Percentiles rank a stretch among this genome's conserved stretches.
Evolutionary conservation across 345 rosid species (phyloP).

Genomic region (Salix dunnii): DNA sequence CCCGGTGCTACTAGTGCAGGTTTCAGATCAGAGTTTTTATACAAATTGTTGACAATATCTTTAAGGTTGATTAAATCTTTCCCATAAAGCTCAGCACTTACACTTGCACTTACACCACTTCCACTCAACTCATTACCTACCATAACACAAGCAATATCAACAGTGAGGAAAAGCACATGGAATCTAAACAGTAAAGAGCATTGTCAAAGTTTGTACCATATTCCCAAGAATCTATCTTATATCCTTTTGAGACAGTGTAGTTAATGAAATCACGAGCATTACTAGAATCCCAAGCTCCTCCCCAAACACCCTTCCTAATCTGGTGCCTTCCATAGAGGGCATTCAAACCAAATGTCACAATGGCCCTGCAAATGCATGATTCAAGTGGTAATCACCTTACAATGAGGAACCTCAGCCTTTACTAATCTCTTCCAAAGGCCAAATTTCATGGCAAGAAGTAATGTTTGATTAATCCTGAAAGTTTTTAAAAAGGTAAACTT

Average conservation of each 20-base stretch:
- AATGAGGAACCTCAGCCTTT: neutral
- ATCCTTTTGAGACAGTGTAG: slow-evolving; percentile 73
- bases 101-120: slow-evolving; percentile 75
- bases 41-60: slow-evolving; percentile 50
- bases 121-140: slow-evolving; percentile 93
- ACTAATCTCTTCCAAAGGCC: neutral
- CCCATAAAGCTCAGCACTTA: slow-evolving; percentile 67
- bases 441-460: neutral
- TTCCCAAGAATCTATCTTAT: slow-evolving; percentile 91
- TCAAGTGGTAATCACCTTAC: slow-evolving; percentile 5
- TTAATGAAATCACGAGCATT: slow-evolving; percentile 72
- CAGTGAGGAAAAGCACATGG: slow-evolving; percentile 9
- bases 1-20: slow-evolving; percentile 86
- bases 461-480: neutral
- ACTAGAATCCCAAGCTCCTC: slow-evolving; percentile 75
- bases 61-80: slow-evolving; percentile 67
- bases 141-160: slow-evolving; percentile 12
- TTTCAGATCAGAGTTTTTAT: slow-evolving; percentile 46
- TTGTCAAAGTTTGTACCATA: slow-evolving; percentile 50
- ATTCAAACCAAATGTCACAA: slow-evolving; percentile 80
- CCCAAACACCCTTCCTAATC: slow-evolving; percentile 55
- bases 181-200: slow-evolving; percentile 9
- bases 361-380: slow-evolving; percentile 48
- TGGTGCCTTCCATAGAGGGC: slow-evolving; percentile 84
- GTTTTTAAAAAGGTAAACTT: too few relatives aligned